Evolutionary conservation across 1,284 basidiomycete species (phyloP), one percentile per base, ranked within the genome.

Genomic region (Ustilago bromivora): DNA sequence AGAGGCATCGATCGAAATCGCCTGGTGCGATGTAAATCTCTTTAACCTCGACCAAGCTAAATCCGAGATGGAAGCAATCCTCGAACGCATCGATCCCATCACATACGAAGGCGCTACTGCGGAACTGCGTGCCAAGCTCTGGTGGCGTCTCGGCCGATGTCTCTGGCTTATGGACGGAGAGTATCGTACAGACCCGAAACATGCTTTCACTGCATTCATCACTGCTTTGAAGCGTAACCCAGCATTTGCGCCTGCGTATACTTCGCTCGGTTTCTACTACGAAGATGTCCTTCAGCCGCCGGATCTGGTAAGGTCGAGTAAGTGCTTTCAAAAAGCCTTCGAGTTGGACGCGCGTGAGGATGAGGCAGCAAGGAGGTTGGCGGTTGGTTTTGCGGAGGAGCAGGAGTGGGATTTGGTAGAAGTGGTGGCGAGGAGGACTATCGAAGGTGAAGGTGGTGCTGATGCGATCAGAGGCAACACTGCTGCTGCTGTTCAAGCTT

Each of bases 311-410:
- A 91, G 96, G 49, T 93, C 96, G 1, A 92, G 93, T 17, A 96
- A 96, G 85, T 99, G 97, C 85, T 98, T 98, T 88, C 96, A 99
- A 83, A 98, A 97, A 83, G 97, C 97, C 0, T 98, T 99, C 80
- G 97, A 99, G 87, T 90, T 99, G 2, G 96, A 98, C 86, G 90
- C 95, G 1, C 90, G 92, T 13, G 94, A 99, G 87, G 91, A 90
- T 12, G 91, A 93, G 15, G 95, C 97, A 1, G 97, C 96, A 0
- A 89, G 90, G 57, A 89, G 91, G 68, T 89, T 99, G 4, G 95
- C 95, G 0, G 91, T 92, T 77, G 93, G 93, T 0, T 98, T 97
- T 86, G 95, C 96, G 0, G 92, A 95, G 61, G 94, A 97, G 77
- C 90, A 91, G 59, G 96, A 98, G 84, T 99, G 97, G 97, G 94